Conservation (phyloP, 345 rosid species). For the Linum trigynum region DNA sequence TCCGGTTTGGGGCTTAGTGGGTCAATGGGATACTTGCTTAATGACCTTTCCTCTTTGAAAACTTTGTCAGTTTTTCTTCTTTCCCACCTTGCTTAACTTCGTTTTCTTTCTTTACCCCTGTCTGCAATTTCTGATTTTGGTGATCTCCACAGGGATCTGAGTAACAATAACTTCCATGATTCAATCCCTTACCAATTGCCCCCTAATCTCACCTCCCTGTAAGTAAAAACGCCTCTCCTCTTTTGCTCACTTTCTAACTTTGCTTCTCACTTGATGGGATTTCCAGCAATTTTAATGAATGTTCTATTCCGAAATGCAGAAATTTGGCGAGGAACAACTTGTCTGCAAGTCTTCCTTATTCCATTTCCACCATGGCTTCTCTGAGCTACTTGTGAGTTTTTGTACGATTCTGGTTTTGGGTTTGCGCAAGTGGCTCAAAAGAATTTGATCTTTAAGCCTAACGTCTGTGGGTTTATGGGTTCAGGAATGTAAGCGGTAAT, state of each 20-base stretch:
- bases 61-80: conserved; percentile 43
- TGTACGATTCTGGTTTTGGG: conserved; percentile 5
- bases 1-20: conserved; percentile 76
- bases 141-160: conserved; percentile 57
- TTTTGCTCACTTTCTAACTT: conserved; percentile 12
- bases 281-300: conserved; percentile 3
- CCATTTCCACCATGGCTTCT: conserved; percentile 61
- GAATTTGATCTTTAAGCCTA: conserved; percentile 9
- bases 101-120: too few relatives aligned
- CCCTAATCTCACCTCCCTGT: conserved; percentile 92
- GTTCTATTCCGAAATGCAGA: conserved; percentile 43
- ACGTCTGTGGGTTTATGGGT: conserved; percentile 9
- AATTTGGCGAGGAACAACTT: conserved; percentile 82
- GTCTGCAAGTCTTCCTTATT: conserved; percentile 85
- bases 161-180: conserved; percentile 74
- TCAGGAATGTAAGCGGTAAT: conserved; percentile 75
- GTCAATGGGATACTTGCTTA: conserved; percentile 85
- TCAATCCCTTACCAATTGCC: conserved; percentile 89
- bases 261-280: conserved; percentile 8
- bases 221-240: too few relatives aligned
- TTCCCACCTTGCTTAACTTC: neutral
- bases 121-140: conserved; percentile 17
- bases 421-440: conserved; percentile 11
- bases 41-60: conserved; percentile 56
- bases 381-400: conserved; percentile 78